Base-by-base conservation (phyloP, 148 eudicot species). In the Vaccinium macrocarpon region DNA sequence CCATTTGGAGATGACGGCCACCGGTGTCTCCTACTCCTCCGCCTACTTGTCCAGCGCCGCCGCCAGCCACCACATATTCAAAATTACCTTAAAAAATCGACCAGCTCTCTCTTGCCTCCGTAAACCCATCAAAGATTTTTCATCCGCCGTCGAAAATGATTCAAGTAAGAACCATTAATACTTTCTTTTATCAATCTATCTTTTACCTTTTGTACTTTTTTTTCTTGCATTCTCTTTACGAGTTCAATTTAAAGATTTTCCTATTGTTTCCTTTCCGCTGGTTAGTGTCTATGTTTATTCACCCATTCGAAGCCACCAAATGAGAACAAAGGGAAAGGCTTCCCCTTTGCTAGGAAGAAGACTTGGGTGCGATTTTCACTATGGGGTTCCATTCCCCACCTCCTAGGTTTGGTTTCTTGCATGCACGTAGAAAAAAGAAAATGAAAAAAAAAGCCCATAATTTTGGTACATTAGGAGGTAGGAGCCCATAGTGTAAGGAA, bases 1-100 rank as follows among this genome's bases (percentile, higher is more conserved):
- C 85, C 86, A 48, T 73, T 32, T 82, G 86, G 62, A 84, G 91
- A 90, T 89, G 91, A 86, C 71, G 70, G 74, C 81, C 53, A 53
- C 76, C 85, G 84, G 59, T 79, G 50, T 81, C 13, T 81, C 80
- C 59, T 4, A 42, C 46, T n/a, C 83, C 72, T 57, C 76, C 48
- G 50, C 15, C 71, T 59, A 83, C 27, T 42, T 21, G 32, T 9
- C 82, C 66, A 15, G 68, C 82, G 11, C 78, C 87, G 15, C 73
- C 59, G 48, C 57, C 46, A 23, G 21, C 75, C 75, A 16, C 57
- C 48, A 61, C 71, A 74, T 74, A 21, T 85, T 84, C 80, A 84
- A 83, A 32, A 52, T 87, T 85, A 88, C 91, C 89, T 83, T 85
- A 85, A 88, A 81, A 56, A 46, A 4, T 83, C 71, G 48, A 3